phyloP scores from a whole-genome alignment of 1,139 yeast genomes.

The Hemisphaericaspora xylanilytica region DNA sequence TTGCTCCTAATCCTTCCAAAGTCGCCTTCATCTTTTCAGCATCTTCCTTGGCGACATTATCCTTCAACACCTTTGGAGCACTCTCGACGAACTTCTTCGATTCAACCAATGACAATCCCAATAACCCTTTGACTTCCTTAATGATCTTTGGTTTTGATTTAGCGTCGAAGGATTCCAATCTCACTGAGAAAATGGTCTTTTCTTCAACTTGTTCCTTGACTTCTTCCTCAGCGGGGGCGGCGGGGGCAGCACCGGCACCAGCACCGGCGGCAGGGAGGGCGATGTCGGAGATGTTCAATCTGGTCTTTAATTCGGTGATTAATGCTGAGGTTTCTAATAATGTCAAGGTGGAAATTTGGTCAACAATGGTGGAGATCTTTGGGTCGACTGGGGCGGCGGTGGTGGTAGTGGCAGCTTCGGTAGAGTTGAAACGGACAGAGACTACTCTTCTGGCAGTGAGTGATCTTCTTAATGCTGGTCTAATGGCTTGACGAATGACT shows the following conservation, averaged over 20 bases:
- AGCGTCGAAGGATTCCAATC: slow-evolving; percentile 91
- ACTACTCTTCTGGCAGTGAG: slow-evolving; percentile 25
- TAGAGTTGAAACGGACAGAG: slow-evolving; percentile 53
- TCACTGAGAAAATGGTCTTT: slow-evolving; percentile 88
- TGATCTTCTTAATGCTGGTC: slow-evolving; percentile 37
- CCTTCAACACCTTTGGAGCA: slow-evolving; percentile 92
- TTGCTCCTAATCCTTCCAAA: slow-evolving; percentile 93
- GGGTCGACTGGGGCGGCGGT: slow-evolving; percentile 69
- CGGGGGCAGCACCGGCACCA: slow-evolving; percentile 70
- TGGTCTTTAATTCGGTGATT: slow-evolving; percentile 78
- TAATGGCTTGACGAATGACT: slow-evolving; percentile 38
- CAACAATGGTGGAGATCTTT: slow-evolving; percentile 83
- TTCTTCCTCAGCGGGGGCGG: slow-evolving; percentile 72
- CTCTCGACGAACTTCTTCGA: slow-evolving; percentile 97
- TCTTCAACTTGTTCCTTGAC: slow-evolving; percentile 82
- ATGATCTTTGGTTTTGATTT: slow-evolving; percentile 96
- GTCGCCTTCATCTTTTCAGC: slow-evolving; percentile 91
- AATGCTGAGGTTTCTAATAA: slow-evolving; percentile 86
- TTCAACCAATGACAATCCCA: slow-evolving; percentile 92
- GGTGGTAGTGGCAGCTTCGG: slow-evolving; percentile 43
- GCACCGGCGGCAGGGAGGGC: slow-evolving; percentile 77
- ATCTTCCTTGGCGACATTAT: slow-evolving; percentile 82
- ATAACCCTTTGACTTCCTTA: slow-evolving; percentile 89
- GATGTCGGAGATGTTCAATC: slow-evolving; percentile 90
- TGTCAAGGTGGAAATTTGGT: slow-evolving; percentile 84